These are phyloP conservation scores for Fragaria vesca DNA, from an alignment of 306 rosid species.

Conservation along the genomic window DNA sequence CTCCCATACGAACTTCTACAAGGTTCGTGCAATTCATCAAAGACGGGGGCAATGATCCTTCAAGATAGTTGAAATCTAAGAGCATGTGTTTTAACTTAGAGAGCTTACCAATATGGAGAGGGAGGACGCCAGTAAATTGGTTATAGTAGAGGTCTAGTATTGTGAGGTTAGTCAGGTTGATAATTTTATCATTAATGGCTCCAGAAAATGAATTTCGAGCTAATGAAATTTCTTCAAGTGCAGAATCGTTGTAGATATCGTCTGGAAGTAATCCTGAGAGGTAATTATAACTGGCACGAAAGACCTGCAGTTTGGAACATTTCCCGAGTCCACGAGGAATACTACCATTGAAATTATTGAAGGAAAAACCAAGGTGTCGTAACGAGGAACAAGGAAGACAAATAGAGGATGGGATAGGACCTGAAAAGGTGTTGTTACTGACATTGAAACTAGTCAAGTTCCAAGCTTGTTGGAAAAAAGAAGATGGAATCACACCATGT, in stretches of 20 bases:
- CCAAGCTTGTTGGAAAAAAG: neutral
- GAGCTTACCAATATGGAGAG: too few relatives aligned
- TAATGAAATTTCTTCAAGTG: neutral
- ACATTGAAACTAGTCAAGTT: neutral
- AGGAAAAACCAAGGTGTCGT: neutral
- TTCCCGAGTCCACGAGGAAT: neutral
- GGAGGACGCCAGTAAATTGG: too few relatives aligned
- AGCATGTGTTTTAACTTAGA: too few relatives aligned
- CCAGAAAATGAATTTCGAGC: neutral
- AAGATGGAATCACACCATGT: neutral
- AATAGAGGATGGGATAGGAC: neutral
- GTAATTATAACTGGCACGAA: neutral
- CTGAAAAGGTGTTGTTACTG: neutral
- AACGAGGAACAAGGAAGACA: slow-evolving; percentile 1
- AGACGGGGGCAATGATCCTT: too few relatives aligned
- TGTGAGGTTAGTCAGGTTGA: neutral
- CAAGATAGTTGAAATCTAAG: too few relatives aligned
- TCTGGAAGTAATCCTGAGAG: neutral
- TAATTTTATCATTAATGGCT: neutral
- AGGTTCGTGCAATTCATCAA: too few relatives aligned
- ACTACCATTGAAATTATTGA: neutral
- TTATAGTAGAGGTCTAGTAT: neutral
- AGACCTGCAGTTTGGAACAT: neutral
- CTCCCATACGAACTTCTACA: too few relatives aligned
- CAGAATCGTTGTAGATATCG: neutral